phyloP scores from a whole-genome alignment of 805 yeast genomes.

The Candida dajiaensis region DNA sequence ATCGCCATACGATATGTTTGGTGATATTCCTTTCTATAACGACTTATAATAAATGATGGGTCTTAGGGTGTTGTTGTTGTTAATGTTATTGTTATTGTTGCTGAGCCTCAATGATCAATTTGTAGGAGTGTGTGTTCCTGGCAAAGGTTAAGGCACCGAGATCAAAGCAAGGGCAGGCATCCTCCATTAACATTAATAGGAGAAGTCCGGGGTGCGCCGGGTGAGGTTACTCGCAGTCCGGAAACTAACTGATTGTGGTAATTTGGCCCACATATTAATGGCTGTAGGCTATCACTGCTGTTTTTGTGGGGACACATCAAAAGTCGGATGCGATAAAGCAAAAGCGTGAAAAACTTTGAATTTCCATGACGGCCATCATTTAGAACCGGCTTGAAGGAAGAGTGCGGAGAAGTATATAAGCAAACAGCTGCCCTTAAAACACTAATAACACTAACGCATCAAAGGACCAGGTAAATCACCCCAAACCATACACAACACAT shows the following conservation, averaged over 20 bases:
- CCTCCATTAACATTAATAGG: too few relatives aligned
- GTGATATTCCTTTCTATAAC: slow-evolving; percentile 14
- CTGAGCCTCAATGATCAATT: too few relatives aligned
- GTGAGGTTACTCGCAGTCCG: neutral
- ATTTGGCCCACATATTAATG: neutral
- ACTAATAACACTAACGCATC: neutral
- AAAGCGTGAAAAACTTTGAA: neutral
- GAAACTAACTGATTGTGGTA: neutral
- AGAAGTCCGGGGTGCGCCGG: neutral
- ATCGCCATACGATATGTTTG: slow-evolving; percentile 17
- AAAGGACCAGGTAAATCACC: neutral
- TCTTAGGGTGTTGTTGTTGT: too few relatives aligned
- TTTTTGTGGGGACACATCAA: neutral
- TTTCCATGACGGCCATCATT: neutral
- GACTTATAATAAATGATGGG: slow-evolving; percentile 1
- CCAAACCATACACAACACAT: neutral
- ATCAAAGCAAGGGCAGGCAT: neutral
- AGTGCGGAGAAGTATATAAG: neutral
- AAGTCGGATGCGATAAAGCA: neutral
- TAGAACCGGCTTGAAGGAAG: neutral
- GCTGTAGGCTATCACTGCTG: neutral
- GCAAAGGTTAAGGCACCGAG: neutral
- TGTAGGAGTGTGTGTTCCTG: too few relatives aligned
- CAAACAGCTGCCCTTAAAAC: neutral
- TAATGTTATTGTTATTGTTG: too few relatives aligned